These are phyloP conservation scores for Salvia splendens DNA, from an alignment of 257 asterid species.

Conservation along the genomic window DNA sequence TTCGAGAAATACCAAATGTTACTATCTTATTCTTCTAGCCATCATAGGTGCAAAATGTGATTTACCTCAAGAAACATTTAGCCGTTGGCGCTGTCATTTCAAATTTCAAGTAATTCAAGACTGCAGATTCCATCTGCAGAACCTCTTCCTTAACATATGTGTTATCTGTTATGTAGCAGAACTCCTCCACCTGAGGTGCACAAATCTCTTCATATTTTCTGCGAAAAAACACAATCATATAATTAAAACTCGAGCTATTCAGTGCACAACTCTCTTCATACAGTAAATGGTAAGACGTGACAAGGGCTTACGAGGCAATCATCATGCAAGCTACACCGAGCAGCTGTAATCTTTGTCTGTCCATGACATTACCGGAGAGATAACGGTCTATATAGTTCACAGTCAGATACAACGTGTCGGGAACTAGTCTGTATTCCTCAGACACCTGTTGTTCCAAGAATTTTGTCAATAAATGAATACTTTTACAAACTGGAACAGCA, in stretches of 20 bases:
- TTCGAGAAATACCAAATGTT: conserved; percentile 15
- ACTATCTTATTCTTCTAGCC: neutral
- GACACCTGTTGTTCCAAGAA: conserved; percentile 53
- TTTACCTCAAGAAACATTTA: conserved; percentile 83
- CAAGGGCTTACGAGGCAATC: conserved; percentile 89
- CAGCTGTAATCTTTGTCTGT: conserved; percentile 76
- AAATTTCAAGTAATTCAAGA: conserved; percentile 73
- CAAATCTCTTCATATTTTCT: conserved; percentile 95
- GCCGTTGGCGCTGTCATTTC: conserved; percentile 89
- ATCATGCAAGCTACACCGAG: conserved; percentile 98
- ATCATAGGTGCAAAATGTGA: neutral
- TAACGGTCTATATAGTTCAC: conserved; percentile 93
- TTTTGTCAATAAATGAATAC: conserved; percentile 17
- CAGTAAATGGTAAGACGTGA: neutral
- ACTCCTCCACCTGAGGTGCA: conserved; percentile 92
- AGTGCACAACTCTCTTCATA: neutral
- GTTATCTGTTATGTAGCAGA: conserved; percentile 91
- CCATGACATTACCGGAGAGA: conserved; percentile 88
- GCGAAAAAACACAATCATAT: conserved; percentile 34
- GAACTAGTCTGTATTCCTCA: conserved; percentile 91
- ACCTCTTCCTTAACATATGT: conserved; percentile 92
- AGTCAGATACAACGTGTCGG: conserved; percentile 82
- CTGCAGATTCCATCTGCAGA: conserved; percentile 81
- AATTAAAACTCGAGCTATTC: neutral
- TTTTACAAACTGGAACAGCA: neutral